Evolutionary conservation across 192 early-diverging fungal genomes (phyloP).

Genomic region (Globomyces pollinis-pini): DNA sequence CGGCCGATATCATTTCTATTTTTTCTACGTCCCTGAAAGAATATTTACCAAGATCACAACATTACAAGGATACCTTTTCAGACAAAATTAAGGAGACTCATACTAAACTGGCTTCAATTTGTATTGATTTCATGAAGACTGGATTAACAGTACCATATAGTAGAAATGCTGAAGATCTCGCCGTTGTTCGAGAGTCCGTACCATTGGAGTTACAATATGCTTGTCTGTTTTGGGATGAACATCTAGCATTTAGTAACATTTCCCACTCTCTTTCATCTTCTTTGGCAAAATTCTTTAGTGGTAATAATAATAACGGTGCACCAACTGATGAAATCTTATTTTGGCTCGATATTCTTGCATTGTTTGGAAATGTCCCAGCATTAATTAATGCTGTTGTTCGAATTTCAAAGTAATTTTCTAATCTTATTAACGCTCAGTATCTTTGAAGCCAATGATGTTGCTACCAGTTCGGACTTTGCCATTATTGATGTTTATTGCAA

Average conservation of each 20-base stretch:
- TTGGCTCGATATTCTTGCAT: neutral
- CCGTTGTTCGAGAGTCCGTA: neutral
- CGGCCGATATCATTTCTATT: neutral
- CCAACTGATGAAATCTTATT: neutral
- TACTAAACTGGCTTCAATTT: neutral
- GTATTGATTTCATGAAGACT: neutral
- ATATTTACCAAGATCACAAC: neutral
- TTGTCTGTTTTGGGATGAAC: slow-evolving; percentile 1
- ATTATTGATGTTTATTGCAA: neutral
- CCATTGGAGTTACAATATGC: neutral
- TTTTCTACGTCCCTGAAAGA: neutral
- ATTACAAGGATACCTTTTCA: neutral
- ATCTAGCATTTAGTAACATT: neutral
- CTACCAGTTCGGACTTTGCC: neutral
- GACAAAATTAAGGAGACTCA: neutral
- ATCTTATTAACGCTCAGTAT: neutral
- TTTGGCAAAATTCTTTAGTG: neutral
- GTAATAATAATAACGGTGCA: too few species aligned
- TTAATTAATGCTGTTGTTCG: neutral
- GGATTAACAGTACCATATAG: neutral
- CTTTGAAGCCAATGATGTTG: neutral
- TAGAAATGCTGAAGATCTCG: neutral
- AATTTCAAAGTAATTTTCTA: neutral
- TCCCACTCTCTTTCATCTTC: neutral
- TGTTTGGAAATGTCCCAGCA: neutral